Conservation (phyloP, 2,329 filamentous ascomycete species). For the Scytalidium sp. region DNA sequence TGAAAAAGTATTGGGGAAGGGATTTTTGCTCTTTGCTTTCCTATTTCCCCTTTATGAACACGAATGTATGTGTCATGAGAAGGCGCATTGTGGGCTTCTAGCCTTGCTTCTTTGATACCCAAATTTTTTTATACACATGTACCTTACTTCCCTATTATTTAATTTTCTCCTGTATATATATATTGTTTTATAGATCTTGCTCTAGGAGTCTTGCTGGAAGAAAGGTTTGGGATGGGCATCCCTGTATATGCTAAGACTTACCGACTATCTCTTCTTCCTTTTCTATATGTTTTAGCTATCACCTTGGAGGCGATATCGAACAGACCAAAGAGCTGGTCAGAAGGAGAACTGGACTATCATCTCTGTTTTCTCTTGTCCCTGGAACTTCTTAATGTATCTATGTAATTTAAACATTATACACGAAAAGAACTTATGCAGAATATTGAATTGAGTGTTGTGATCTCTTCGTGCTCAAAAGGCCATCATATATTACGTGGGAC, state of each 20-base stretch:
- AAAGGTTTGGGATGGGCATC: not conserved
- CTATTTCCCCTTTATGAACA: not conserved
- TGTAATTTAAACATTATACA: not conserved
- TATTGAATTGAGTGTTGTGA: too few species aligned
- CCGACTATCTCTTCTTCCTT: not conserved
- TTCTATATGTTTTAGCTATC: not conserved
- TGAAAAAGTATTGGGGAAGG: not conserved
- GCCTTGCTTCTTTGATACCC: conserved; percentile 18
- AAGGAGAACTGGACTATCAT: not conserved
- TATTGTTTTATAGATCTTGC: not conserved
- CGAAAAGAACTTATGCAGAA: too few species aligned
- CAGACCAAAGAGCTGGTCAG: not conserved
- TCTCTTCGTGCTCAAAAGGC: too few species aligned
- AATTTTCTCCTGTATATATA: not conserved
- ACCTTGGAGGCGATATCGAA: not conserved
- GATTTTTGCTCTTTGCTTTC: not conserved
- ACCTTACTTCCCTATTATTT: not conserved
- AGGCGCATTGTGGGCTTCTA: conserved; percentile 9
- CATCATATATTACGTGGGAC: too few species aligned
- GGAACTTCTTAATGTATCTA: not conserved
- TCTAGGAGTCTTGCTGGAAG: not conserved
- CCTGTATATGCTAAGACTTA: not conserved
- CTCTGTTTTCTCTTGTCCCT: not conserved
- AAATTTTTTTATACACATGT: conserved; percentile 8
- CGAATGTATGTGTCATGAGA: not conserved